Base-by-base conservation (phyloP, 2,329 filamentous ascomycete genomes). In the Fusarium euwallaceae region DNA sequence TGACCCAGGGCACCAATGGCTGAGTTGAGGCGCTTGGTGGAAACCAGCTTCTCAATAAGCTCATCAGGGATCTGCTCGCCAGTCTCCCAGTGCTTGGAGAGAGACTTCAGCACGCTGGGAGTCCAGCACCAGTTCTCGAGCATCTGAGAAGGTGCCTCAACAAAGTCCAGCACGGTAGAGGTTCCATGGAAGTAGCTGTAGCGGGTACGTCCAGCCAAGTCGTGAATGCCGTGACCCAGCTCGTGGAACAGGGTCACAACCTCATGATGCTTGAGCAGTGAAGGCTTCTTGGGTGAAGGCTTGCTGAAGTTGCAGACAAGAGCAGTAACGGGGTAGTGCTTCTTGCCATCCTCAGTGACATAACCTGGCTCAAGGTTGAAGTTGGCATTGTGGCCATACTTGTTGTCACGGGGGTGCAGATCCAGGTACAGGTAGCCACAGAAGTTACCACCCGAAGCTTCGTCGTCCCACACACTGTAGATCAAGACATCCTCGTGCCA, bases 251-350 rank as follows among this genome's bases (percentile, higher is more conserved):
- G 88, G 0, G 94, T 95, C 12, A 95, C 92, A 3, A 95, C 93
- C 82, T 96, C 93, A 64, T 94, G 92, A 79, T 96, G 94, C 87
- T 95, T 95, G 48, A 97, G 88, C 4, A 96, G 87, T 24, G 91
- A 93, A 6, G 94, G 94, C 82, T 95, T 95, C 80, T 89, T 93
- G 11, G 90, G 85, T 1, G 92, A 93, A 3, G 94, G 92, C 83
- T 95, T 95, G 80, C 91, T 93, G 82, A 96, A 96, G 84, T 96
- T 96, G 88, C 94, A 96, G 12, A 96, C 93, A 12, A 96, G 86
- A 2, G 94, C 93, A 0, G 94, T 96, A 1, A 92, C 92, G 7
- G 94, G 93, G 81, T 95, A 95, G 66, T 91, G 88, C 64, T 93
- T 89, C 39, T 90, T 92, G 71, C 93, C 93, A 70, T 95, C 90